Evolutionary conservation across 352 stramenopile species (phyloP), one percentile per base, ranked within the genome.

Genomic region (Phytophthora meadii): DNA sequence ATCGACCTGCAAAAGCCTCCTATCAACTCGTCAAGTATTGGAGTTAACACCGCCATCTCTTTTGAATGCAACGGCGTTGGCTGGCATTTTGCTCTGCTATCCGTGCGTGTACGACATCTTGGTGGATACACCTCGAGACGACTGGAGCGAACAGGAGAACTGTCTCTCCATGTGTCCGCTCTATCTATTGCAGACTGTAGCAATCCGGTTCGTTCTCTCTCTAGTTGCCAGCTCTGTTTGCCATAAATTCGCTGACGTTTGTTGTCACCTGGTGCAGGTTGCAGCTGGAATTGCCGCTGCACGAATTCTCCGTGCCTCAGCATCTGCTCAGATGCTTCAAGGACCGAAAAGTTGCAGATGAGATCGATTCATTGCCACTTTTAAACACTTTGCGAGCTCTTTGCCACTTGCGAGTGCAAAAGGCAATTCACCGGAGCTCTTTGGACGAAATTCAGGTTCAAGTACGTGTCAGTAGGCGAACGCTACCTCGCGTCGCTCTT

Each of bases 131-230:
- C 30, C 22, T 27, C n/a, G 10, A 6, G 48, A 51, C 17, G 63
- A 49, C 5, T 84, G 75, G 78, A 54, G 39, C 12, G 49, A 60
- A 15, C 72, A 84, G 51, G 60, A 67, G 4, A 90, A 89, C 51
- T 89, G 77, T 40, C 72, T 90, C n/a, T 63, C 68, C 4, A 69
- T 87, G 73, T 77, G 71, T 54, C 76, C 77, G 19, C 72, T 90
- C 39, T 55, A 60, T 27, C 54, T 90, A 15, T 5, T 89, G 5
- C 36, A 73, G 11, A 55, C 54, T 9, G n/a, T 52, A 12, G 39
- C 22, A 32, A 8, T 76, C 30, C 54, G 65, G 72, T 71, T 60
- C 59, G 61, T 72, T 12, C 41, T 30, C 12, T 11, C n/a, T 61
- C n/a, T 24, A 30, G 8, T 9, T 54, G n/a, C 42, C 39, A 53